These are phyloP conservation scores for Decorospora gaudefroyi DNA, from an alignment of 2,329 filamentous ascomycete genomes.

Conservation along the genomic window DNA sequence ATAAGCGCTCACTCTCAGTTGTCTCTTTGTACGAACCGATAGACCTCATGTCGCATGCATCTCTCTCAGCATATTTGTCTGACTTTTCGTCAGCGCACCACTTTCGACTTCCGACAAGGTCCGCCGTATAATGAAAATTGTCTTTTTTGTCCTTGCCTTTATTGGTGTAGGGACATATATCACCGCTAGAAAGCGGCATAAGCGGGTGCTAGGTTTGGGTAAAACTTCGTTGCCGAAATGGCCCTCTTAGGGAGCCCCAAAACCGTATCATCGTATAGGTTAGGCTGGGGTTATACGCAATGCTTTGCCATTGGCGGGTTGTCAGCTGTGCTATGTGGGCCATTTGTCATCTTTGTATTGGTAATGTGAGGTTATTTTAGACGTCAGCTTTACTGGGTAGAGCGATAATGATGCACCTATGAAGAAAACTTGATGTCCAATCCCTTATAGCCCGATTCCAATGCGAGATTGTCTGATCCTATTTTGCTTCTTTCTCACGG, in stretches of 20 bases:
- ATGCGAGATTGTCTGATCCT: too few species aligned
- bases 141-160: slow-evolving; percentile 27
- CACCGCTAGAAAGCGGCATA: slow-evolving; percentile 10
- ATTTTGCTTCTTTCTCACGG: too few species aligned
- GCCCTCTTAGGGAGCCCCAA: slow-evolving; percentile 7
- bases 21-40: slow-evolving; percentile 3
- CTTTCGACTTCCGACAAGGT: slow-evolving; percentile 26
- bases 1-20: slow-evolving; percentile 33
- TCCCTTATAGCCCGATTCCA: too few species aligned
- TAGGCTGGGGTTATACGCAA: slow-evolving; percentile 9
- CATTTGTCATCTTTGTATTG: slow-evolving; percentile 1
- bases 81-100: slow-evolving; percentile 37
- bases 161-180: slow-evolving; percentile 24
- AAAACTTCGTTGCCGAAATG: slow-evolving; percentile 12
- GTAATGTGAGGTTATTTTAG: too few species aligned
- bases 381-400: too few species aligned
- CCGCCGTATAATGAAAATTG: slow-evolving; percentile 28
- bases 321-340: neutral
- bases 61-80: slow-evolving; percentile 26
- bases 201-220: neutral
- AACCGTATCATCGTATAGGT: neutral
- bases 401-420: too few species aligned
- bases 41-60: slow-evolving; percentile 7
- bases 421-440: too few species aligned
- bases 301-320: neutral